Evolutionary conservation across 768 basidiomycete species (phyloP).

Genomic region (Termitomyces sp.): DNA sequence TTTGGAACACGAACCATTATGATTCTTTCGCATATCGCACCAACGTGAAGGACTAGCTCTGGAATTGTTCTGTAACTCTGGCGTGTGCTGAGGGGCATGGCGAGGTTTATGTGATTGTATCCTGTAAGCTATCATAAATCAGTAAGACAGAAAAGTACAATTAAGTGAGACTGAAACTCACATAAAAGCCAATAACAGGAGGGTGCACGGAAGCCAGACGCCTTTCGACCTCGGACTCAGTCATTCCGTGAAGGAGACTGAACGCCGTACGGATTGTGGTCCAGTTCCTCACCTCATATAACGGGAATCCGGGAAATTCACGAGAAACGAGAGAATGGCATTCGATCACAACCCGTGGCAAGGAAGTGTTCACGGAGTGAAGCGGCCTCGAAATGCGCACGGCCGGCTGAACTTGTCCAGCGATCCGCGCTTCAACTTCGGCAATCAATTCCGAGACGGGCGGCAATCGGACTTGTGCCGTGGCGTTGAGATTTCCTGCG

Average conservation of each 20-base stretch:
- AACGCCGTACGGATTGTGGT: neutral
- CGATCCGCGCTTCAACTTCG: neutral
- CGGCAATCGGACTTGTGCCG: neutral
- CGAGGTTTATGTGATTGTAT: slow-evolving; percentile 2
- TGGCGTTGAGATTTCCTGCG: neutral
- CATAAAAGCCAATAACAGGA: neutral
- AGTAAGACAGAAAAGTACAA: neutral
- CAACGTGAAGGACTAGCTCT: neutral
- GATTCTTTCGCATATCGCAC: neutral
- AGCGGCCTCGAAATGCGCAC: neutral
- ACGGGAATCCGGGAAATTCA: neutral
- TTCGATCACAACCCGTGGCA: neutral
- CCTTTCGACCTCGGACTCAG: neutral
- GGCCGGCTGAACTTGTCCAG: neutral
- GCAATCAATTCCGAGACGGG: neutral
- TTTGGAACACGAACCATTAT: neutral
- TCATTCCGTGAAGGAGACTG: neutral
- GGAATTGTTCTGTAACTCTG: neutral
- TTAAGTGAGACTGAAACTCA: neutral
- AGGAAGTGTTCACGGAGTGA: neutral
- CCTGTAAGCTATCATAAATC: neutral
- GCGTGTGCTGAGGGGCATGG: neutral
- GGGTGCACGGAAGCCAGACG: neutral
- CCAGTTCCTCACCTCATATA: neutral
- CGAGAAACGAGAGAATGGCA: neutral